Evolutionary conservation across 306 rosid genomes (phyloP), one percentile per base, ranked within the genome.

Genomic region (Citrullus colocynthis): DNA sequence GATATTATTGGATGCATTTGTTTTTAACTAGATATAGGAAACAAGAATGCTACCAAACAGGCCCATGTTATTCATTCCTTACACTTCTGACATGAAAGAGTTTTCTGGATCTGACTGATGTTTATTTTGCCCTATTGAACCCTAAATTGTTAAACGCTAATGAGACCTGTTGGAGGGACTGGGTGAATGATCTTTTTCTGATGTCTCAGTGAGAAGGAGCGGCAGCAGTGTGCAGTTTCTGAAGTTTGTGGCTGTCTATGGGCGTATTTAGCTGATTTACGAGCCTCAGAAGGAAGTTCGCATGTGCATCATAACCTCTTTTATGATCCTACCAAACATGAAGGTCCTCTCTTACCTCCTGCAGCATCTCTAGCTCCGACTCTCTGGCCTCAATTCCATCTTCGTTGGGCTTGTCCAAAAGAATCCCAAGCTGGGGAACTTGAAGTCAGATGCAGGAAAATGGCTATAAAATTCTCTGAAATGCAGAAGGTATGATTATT

Each of bases 361-460:
- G 99, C 99, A 32, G 99, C 98, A 78, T 93, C 97, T 56, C 88
- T 96, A 64, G 99, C 99, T 72, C 99, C 98, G 39, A 92, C 90
- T 45, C 80, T 96, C 66, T 96, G 98, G 98, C 99, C 99, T 18
- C 93, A 91, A 77, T 96, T 92, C 79, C 96, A 89, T 85, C 91
- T 96, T 64, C 93, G 99, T 71, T 96, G 97, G 97, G 95, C 99
- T 64, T 91, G 98, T 77, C 90, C 98, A 42, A 84, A 87, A 48
- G 99, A 88, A 85, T 95, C 90, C 57, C 90, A 88, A 79, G 81
- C 89, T 73, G 98, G 92, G 81, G 97, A 87, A 80, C 75, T 91
- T 69, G 97, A 96, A 83, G 92, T 84, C 64, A 82, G 84, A 76
- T 91, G 90, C 80, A 86, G 93, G 81, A 86, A 87, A 81, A 85